These are phyloP conservation scores for Talaromyces ruber DNA, from an alignment of 495 filamentous ascomycete genomes.

Conservation along the genomic window DNA sequence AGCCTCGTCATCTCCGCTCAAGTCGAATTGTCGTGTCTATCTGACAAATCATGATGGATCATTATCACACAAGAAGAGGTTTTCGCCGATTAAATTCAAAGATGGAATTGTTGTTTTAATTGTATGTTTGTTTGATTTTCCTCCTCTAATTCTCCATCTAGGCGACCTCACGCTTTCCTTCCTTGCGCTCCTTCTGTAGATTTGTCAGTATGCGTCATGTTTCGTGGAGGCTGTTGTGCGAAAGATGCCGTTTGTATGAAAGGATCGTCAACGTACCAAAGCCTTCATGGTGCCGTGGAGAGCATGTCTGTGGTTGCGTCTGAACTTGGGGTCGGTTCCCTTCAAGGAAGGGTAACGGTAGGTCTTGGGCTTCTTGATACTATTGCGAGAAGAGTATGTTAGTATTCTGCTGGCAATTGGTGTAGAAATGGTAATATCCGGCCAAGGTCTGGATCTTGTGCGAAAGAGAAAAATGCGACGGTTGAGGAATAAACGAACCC, in stretches of 20 bases:
- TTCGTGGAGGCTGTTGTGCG: not conserved
- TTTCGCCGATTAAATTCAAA: slow-evolving; percentile 1
- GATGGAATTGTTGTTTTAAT: not conserved
- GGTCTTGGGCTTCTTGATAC: slow-evolving; percentile 99
- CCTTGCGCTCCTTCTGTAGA: slow-evolving; percentile 89
- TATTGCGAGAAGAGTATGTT: slow-evolving; percentile 18
- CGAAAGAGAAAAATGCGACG: not conserved
- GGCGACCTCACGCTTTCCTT: slow-evolving; percentile 90
- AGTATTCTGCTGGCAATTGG: not conserved
- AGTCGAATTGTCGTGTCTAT: slow-evolving; percentile 3
- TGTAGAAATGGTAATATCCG: not conserved
- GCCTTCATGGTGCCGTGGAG: slow-evolving; percentile 97
- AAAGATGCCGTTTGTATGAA: not conserved
- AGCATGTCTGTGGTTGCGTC: slow-evolving; percentile 98
- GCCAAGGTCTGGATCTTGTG: not conserved
- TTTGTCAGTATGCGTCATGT: slow-evolving; percentile 33
- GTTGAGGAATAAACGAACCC: slow-evolving; percentile 54
- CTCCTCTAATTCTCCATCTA: slow-evolving; percentile 39
- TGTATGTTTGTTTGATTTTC: not conserved
- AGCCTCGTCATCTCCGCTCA: not conserved
- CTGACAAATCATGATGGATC: slow-evolving; percentile 5
- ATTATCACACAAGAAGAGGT: slow-evolving; percentile 4
- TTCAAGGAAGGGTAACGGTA: slow-evolving; percentile 97
- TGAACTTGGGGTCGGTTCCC: slow-evolving; percentile 98
- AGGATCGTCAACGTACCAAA: slow-evolving; percentile 57